Percentiles rank a stretch among this genome's conserved stretches.
Conservation (phyloP, 2,329 filamentous ascomycete species). For the Aureobasidium lini region DNA sequence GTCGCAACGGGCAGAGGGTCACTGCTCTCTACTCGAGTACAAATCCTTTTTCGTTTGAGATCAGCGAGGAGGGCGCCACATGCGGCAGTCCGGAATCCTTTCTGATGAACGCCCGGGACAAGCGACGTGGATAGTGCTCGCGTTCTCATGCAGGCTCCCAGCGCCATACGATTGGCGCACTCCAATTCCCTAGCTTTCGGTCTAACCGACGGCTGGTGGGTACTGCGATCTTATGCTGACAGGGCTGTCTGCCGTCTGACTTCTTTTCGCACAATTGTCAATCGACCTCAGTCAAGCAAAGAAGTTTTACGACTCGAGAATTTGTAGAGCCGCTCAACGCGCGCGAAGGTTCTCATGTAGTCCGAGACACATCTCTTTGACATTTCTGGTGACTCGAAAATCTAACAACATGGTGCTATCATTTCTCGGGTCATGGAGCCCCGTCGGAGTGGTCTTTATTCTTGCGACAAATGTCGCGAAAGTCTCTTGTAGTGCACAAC, state of each 20-base stretch:
- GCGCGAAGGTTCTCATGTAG: conserved; percentile 3
- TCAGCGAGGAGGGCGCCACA: background rate
- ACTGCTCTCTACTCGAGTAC: background rate
- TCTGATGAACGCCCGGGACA: background rate
- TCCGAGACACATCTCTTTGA: background rate
- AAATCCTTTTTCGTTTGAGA: background rate
- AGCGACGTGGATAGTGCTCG: conserved; percentile 8
- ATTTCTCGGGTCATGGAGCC: background rate
- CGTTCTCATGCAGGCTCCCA: background rate
- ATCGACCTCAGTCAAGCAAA: background rate
- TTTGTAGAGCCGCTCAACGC: background rate
- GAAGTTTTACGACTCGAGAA: background rate
- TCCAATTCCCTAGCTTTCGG: conserved; percentile 3
- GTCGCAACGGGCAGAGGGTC: background rate
- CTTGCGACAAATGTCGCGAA: background rate
- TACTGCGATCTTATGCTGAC: background rate
- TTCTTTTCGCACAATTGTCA: background rate
- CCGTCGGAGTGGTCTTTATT: background rate
- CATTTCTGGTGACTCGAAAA: background rate
- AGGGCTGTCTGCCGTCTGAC: background rate
- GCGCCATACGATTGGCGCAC: background rate
- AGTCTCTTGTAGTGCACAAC: background rate
- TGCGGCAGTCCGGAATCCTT: conserved; percentile 6
- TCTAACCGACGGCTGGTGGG: background rate
- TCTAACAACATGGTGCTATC: background rate